Evolutionary conservation across 2,329 filamentous ascomycete genomes (phyloP), one percentile per base, ranked within the genome.

Genomic region (Nannizziopsis arthrosporioides): DNA sequence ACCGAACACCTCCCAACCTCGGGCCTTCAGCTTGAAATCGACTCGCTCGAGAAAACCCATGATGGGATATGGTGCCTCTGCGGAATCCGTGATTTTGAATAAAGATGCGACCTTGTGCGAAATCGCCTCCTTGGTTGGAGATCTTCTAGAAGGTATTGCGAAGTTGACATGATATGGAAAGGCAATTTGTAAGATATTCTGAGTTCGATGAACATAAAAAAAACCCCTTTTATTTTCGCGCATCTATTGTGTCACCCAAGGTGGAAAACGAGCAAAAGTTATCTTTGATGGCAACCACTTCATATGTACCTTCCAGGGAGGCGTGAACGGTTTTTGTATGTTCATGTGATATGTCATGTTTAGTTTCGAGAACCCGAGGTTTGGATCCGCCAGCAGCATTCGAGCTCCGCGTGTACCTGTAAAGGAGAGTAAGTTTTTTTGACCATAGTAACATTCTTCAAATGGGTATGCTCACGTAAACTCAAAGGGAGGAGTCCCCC

Each of bases 221-320:
- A 32, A 44, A 44, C 11, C 12, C 3, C 6, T 22, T 43, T 48
- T 39, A 30, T 40, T 53, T 47, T 41, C 52, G 46, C 48, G 51
- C 51, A 19, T 27, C 36, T 59, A 72, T 72, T 48, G 73, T 67
- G 35, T 73, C 67, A 54, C 78, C 76, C 60, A 82, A 76, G 52
- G 81, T 90, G 40, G 85, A 85, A 66, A 94, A 94, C 19, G 86
- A 82, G 64, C 92, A 98, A 69, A 79, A 93, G 60, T 80, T 80
- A 67, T 98, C 92, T 73, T 93, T 93, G 67, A 98, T 94, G 9
- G 86, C 83, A 27, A 96, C 85, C 14, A 98, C 90, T 69, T 98
- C 92, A 62, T 98, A 98, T 56, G 88, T 94, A 43, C 92, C 92
- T 73, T 96, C 92, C 62, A 94, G 85, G 57, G 83, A 88, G 19